Percentiles rank a stretch among this genome's conserved stretches.
phyloP scores from a whole-genome alignment of 2,329 filamentous ascomycete genomes.

The Cladosporium austrohemisphaericum region DNA sequence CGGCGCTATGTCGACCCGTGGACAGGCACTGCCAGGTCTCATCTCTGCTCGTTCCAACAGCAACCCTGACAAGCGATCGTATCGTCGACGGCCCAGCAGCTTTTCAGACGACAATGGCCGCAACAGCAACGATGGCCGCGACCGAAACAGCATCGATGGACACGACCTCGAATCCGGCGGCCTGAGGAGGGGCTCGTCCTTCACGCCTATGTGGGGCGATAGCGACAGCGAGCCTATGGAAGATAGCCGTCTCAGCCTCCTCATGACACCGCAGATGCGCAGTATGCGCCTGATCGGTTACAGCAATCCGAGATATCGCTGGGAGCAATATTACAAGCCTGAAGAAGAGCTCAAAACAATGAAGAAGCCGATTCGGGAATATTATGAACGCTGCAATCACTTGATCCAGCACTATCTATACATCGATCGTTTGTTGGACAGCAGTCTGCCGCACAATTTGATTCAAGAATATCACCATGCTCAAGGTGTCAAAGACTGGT shows the following conservation, averaged over 20 bases:
- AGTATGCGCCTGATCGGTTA: slow-evolving; percentile 86
- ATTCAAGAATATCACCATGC: slow-evolving; percentile 81
- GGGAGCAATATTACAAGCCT: slow-evolving; percentile 81
- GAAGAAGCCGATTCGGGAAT: slow-evolving; percentile 70
- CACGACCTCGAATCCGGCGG: slow-evolving; percentile 7
- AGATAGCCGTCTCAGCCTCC: slow-evolving; percentile 39
- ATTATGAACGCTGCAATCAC: slow-evolving; percentile 86
- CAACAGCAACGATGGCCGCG: slow-evolving; percentile 5
- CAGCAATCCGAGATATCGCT: slow-evolving; percentile 79
- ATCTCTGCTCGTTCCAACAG: slow-evolving; percentile 17
- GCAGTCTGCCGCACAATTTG: slow-evolving; percentile 83
- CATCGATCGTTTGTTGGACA: slow-evolving; percentile 86
- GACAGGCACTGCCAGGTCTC: slow-evolving; percentile 40
- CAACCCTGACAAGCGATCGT: slow-evolving; percentile 3
- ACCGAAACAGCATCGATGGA: background rate
- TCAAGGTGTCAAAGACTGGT: slow-evolving; percentile 21
- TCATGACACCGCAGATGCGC: slow-evolving; percentile 64
- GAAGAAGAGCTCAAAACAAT: slow-evolving; percentile 69
- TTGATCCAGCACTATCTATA: slow-evolving; percentile 90
- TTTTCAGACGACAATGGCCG: slow-evolving; percentile 13
- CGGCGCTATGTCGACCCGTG: slow-evolving; percentile 40
- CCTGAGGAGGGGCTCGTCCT: slow-evolving; percentile 4
- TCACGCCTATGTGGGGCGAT: slow-evolving; percentile 14
- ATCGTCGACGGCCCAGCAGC: slow-evolving; percentile 5
- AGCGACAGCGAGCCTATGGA: slow-evolving; percentile 14